These are phyloP conservation scores for Arthrobotrys sphaeroides DNA, from an alignment of 2,329 filamentous ascomycete species.

Conservation along the genomic window DNA sequence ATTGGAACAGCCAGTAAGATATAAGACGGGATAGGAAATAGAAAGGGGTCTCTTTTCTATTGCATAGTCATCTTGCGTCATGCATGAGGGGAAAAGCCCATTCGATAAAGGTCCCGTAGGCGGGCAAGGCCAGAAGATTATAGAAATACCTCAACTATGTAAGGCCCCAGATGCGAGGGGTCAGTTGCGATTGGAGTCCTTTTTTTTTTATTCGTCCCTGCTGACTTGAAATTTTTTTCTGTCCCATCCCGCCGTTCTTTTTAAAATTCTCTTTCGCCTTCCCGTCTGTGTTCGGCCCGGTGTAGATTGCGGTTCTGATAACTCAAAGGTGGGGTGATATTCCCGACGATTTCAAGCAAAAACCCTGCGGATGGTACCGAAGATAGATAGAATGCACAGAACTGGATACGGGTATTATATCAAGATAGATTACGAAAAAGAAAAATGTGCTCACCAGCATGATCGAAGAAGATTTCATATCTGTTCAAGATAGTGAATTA, in stretches of 20 bases:
- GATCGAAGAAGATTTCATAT: neutral
- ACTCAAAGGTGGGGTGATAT: constrained; percentile 35
- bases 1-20: neutral
- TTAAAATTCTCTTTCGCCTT: neutral
- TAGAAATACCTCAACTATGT: constrained; percentile 44
- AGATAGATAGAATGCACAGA: constrained; percentile 9
- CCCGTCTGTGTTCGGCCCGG: neutral
- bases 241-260: neutral
- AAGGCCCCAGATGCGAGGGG: constrained; percentile 19
- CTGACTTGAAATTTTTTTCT: neutral
- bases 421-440: constrained; percentile 20
- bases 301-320: constrained; percentile 26
- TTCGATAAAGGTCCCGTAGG: neutral
- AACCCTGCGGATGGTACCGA: constrained; percentile 4
- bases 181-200: neutral
- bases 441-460: constrained; percentile 36
- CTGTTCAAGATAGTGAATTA: neutral
- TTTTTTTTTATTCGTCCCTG: neutral
- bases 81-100: constrained; percentile 2
- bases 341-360: neutral
- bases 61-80: constrained; percentile 43
- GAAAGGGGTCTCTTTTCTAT: constrained; percentile 1
- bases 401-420: neutral
- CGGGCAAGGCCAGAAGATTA: constrained; percentile 1
- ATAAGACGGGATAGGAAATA: neutral